Evolutionary conservation across 2,329 filamentous ascomycete genomes (phyloP).

Genomic region (Calonectria multiphialidica): DNA sequence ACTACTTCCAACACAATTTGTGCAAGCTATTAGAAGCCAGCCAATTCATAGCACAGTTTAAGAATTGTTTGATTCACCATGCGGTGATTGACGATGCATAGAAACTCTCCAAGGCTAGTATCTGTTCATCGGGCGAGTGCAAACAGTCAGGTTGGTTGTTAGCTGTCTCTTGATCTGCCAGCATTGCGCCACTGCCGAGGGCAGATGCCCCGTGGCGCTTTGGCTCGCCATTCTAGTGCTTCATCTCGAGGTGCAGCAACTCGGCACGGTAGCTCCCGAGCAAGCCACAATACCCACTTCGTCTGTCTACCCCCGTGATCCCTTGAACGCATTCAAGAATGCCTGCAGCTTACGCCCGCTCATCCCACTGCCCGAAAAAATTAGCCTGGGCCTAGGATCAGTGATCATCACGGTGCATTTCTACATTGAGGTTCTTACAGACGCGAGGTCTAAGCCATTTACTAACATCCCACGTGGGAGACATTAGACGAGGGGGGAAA

Average conservation of each 20-base stretch:
- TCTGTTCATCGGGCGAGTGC: neutral
- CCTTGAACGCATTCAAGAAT: neutral
- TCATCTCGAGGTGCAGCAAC: neutral
- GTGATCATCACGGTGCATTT: neutral
- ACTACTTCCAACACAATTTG: no score
- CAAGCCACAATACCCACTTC: constrained; percentile 1
- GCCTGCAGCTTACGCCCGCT: neutral
- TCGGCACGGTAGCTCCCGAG: neutral
- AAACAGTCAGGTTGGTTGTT: neutral
- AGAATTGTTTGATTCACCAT: no score
- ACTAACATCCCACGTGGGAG: neutral
- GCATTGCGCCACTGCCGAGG: neutral
- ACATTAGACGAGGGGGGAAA: neutral
- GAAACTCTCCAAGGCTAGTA: no score
- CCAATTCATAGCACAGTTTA: no score
- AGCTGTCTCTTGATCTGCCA: neutral
- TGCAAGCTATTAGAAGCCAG: no score
- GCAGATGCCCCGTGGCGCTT: neutral
- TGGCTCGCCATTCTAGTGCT: neutral
- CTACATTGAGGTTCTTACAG: neutral
- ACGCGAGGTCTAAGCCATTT: neutral
- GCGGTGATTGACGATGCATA: no score
- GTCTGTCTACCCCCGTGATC: neutral
- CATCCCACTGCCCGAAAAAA: neutral
- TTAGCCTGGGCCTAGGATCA: neutral